A percentile compares a stretch with the other conserved stretches of the same genome.
Evolutionary conservation across 2,329 filamentous ascomycete genomes (phyloP).

Genomic region (Parastagonospora avenae): DNA sequence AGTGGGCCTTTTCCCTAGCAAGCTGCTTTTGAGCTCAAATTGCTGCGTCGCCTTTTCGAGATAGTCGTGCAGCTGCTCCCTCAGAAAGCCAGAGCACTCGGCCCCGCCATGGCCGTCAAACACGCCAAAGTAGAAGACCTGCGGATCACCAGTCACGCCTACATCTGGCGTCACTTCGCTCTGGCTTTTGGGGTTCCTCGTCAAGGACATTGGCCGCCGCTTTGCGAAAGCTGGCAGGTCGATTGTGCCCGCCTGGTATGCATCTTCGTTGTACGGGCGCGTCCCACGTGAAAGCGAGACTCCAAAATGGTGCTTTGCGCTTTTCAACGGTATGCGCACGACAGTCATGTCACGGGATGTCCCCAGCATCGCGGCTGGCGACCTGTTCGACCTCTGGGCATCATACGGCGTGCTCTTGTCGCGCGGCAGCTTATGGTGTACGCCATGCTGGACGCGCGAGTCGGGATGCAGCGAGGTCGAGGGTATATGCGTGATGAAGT

Average conservation of each 20-base stretch:
- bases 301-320: constrained; percentile 96
- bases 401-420: constrained; percentile 80
- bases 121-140: constrained; percentile 96
- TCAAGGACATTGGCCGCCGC: constrained; percentile 71
- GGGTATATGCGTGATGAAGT: constrained; percentile 95
- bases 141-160: constrained; percentile 83
- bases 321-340: constrained; percentile 89
- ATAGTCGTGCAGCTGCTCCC: constrained; percentile 84
- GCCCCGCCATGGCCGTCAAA: constrained; percentile 95
- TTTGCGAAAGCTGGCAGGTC: constrained; percentile 92
- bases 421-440: constrained; percentile 84
- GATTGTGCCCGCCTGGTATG: constrained; percentile 91
- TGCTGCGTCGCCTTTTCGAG: constrained; percentile 79
- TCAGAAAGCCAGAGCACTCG: constrained; percentile 85
- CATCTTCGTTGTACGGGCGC: constrained; percentile 89
- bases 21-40: constrained; percentile 79
- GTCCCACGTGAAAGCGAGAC: constrained; percentile 78
- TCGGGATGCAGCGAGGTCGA: constrained; percentile 93
- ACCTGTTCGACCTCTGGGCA: constrained; percentile 46
- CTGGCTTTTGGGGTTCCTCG: constrained; percentile 39
- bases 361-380: constrained; percentile 45
- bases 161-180: constrained; percentile 72
- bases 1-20: constrained; percentile 51
- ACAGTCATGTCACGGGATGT: constrained; percentile 77
- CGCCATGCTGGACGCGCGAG: constrained; percentile 65